Evolutionary conservation across 1,284 basidiomycete species (phyloP), one percentile per base, ranked within the genome.

Genomic region (Malassezia japonica): DNA sequence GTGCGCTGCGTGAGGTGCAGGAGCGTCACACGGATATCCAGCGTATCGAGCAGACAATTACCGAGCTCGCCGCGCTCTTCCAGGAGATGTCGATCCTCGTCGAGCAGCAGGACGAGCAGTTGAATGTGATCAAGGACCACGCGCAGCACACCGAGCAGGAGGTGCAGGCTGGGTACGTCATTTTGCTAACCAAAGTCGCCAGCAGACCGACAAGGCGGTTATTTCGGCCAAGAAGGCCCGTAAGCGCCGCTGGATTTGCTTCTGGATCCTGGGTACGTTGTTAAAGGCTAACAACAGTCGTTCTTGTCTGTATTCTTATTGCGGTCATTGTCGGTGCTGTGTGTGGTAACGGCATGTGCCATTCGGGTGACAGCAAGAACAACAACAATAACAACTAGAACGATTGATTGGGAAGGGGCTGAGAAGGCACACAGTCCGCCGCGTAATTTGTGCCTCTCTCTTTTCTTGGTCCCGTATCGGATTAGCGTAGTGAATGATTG

Each of bases 1-100:
- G 81, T 36, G 90, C 86, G 0, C 87, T 86, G 72, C 80, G 83
- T 45, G 91, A 94, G 75, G 89, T 92, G 1, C 89, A 94, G 74
- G 83, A 86, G 61, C 80, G 91, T 44, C 88, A 94, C 67, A 81
- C 85, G 65, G 90, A 95, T 57, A 82, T 96, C 61, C 80, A 81
- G 61, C 82, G 82, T 65, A 89, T 95, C 72, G 89, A 94, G 74
- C 78, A 80, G 62, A 94, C 89, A 2, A 76, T 95, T 44, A 83
- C 81, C 21, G 89, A 95, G 73, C 79, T 95, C 46, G 86, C 84
- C 1, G 85, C 88, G 70, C 77, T 95, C 58, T 90, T 94, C 75
- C 81, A 81, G 59, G 91, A 95, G 48, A 67, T 72, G 59, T 65
- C 64, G 44, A 70, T 68, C 45, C 59, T 72, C 13, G 66, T 72